Conservation (phyloP, 441 rosid species). For the Raphanus hybrid region DNA sequence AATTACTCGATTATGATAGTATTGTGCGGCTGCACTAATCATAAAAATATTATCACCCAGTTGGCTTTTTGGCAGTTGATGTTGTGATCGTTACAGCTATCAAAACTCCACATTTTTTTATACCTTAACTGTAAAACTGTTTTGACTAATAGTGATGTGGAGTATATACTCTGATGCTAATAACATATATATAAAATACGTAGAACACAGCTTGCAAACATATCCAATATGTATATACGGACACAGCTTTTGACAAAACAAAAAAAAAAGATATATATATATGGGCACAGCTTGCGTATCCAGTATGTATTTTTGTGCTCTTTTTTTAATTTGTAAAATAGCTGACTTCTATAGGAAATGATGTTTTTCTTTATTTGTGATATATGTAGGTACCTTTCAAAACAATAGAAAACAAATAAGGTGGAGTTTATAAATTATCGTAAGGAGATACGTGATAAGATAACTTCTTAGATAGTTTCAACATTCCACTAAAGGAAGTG, state of each 20-base stretch:
- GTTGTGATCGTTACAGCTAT: conserved; percentile 4
- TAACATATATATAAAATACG: not conserved
- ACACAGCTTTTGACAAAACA: not conserved
- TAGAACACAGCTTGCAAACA: not conserved
- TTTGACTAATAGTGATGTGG: not conserved
- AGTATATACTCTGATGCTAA: not conserved
- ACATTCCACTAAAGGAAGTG: not conserved
- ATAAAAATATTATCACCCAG: not conserved
- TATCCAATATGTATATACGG: not conserved
- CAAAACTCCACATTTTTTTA: not conserved
- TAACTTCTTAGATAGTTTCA: conserved; percentile 17
- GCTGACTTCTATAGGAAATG: conserved; percentile 23
- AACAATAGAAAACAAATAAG: not conserved
- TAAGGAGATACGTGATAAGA: not conserved
- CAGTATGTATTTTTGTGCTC: not conserved
- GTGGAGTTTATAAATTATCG: conserved; percentile 13
- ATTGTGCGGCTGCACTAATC: not conserved
- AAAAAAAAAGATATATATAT: too few species aligned
- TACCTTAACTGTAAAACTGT: not conserved
- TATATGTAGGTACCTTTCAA: not conserved
- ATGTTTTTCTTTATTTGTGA: not conserved
- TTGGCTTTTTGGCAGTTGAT: not conserved
- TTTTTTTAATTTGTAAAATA: not conserved
- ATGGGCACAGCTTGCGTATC: not conserved
- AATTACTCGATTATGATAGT: not conserved